Conservation (phyloP, 306 rosid genomes). For the Alnus rubra region DNA sequence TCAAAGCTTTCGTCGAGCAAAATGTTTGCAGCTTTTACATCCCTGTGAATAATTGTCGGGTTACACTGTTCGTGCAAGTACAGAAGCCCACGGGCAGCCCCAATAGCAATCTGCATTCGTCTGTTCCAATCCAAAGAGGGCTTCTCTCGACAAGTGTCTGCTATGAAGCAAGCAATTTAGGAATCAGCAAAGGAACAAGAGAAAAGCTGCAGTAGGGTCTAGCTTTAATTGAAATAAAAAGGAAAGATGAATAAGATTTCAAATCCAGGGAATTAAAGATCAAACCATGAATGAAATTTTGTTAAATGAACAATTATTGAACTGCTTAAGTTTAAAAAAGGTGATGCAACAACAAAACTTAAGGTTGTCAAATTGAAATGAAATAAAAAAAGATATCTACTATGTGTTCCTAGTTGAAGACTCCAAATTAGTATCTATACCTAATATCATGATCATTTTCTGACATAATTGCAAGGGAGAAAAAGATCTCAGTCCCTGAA, state of each 20-base stretch:
- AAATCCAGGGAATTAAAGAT: neutral
- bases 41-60: slow-evolving; percentile 93
- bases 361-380: neutral
- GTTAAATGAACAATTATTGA: neutral
- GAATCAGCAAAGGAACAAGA: slow-evolving; percentile 16
- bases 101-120: slow-evolving; percentile 68
- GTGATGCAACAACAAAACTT: neutral
- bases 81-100: slow-evolving; percentile 89
- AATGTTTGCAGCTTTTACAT: slow-evolving; percentile 97
- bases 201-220: neutral
- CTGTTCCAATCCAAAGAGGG: slow-evolving; percentile 91
- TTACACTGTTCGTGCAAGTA: slow-evolving; percentile 94
- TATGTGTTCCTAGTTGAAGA: neutral
- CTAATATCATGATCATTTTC: neutral
- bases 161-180: slow-evolving; percentile 1
- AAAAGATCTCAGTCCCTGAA: neutral
- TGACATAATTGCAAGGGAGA: neutral
- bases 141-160: slow-evolving; percentile 71
- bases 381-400: neutral
- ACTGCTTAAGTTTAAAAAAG: neutral
- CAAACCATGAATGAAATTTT: neutral
- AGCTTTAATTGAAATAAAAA: neutral
- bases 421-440: neutral
- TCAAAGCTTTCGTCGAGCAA: slow-evolving; percentile 88
- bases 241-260: neutral